Conservation (phyloP, 176 grass and related monocot genomes). For the Oryza australiensis region DNA sequence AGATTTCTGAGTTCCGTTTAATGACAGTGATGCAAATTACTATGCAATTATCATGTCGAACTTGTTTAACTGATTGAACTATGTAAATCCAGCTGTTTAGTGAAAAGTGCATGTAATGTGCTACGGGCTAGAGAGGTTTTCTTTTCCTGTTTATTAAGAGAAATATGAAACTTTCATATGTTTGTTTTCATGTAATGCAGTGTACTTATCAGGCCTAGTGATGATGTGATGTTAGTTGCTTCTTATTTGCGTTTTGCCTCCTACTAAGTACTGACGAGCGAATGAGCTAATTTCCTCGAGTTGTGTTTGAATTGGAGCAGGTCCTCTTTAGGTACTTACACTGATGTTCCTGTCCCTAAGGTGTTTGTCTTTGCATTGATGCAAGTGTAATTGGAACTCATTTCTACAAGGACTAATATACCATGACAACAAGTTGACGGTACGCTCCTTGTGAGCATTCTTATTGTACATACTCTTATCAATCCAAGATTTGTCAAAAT, state of each 20-base stretch:
- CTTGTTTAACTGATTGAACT: background rate
- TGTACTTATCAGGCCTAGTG: background rate
- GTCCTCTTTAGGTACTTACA: constrained; percentile 65
- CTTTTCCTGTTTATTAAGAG: background rate
- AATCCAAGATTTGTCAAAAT: too few relatives aligned
- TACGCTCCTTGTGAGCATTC: constrained; percentile 23
- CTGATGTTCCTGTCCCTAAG: constrained; percentile 90
- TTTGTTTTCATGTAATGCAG: background rate
- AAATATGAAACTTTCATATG: background rate
- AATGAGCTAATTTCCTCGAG: background rate
- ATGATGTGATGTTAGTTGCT: background rate
- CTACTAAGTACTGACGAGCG: background rate
- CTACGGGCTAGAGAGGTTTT: background rate
- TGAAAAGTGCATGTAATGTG: background rate
- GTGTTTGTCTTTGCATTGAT: constrained; percentile 90
- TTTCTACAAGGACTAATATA: constrained; percentile 89
- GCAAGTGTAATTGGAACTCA: constrained; percentile 77
- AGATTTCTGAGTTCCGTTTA: background rate
- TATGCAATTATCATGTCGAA: background rate
- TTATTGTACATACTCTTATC: too few relatives aligned
- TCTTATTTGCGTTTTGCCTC: background rate
- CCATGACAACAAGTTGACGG: constrained; percentile 55
- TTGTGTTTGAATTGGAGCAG: constrained; percentile 39
- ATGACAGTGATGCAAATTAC: background rate
- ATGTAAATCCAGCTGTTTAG: background rate